Conservation (phyloP, 176 grass and related monocot species). For the Urochloa ruziziensis region DNA sequence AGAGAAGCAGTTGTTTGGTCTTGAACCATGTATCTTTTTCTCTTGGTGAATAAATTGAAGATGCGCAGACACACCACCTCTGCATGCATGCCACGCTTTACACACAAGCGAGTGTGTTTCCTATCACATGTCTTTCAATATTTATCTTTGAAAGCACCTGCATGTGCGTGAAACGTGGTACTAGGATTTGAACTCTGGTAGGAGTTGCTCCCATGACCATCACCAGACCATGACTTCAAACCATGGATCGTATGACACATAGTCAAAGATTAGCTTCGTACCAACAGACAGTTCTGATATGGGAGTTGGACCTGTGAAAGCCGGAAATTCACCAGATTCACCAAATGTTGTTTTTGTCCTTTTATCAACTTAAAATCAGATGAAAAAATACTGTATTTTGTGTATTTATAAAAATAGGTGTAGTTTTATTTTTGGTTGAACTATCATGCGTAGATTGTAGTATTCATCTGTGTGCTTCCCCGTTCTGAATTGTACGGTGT, state of each 20-base stretch:
- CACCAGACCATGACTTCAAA: background rate
- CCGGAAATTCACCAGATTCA: background rate
- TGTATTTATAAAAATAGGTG: background rate
- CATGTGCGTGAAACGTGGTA: background rate
- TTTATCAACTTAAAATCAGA: slow-evolving; percentile 30
- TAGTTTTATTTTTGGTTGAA: background rate
- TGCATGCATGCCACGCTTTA: background rate
- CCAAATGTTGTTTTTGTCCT: background rate
- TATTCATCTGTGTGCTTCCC: slow-evolving; percentile 13
- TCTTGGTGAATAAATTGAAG: background rate
- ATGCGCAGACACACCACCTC: background rate
- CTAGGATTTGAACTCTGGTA: background rate
- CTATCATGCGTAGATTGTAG: background rate
- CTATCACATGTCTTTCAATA: background rate
- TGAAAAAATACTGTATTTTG: slow-evolving; percentile 17
- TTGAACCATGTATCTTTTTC: background rate
- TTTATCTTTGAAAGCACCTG: background rate
- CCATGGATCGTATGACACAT: background rate
- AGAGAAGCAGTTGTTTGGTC: background rate
- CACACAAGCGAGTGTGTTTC: background rate
- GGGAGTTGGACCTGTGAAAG: background rate
- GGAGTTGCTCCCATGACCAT: background rate
- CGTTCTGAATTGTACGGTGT: slow-evolving; percentile 6
- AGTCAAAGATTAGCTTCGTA: background rate
- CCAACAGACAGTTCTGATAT: background rate